Percentiles rank a stretch among this genome's conserved stretches.
phyloP scores from a whole-genome alignment of 768 basidiomycete genomes.

The Chalciporus piperatus region DNA sequence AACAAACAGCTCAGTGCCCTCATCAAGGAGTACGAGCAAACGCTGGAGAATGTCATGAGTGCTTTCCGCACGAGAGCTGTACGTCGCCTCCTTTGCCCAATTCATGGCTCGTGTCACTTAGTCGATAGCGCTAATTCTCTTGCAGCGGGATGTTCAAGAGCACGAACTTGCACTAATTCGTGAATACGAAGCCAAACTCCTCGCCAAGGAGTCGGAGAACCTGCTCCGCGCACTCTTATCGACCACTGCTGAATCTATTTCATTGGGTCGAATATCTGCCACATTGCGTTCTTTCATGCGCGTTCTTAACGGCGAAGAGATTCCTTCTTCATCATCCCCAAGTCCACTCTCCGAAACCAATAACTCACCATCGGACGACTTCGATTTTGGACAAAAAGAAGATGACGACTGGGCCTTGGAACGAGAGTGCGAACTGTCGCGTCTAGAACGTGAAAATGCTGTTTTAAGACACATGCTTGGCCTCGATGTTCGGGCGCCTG shows the following conservation, averaged over 20 bases:
- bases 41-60: slow-evolving; percentile 93
- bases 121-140: neutral
- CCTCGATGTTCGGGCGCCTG: slow-evolving; percentile 34
- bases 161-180: slow-evolving; percentile 86
- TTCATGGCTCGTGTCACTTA: neutral
- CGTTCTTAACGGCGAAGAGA: slow-evolving; percentile 64
- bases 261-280: slow-evolving; percentile 67
- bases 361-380: neutral
- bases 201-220: slow-evolving; percentile 68
- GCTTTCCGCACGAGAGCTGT: slow-evolving; percentile 88
- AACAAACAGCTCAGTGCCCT: slow-evolving; percentile 92
- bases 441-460: slow-evolving; percentile 86
- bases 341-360: slow-evolving; percentile 5
- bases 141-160: slow-evolving; percentile 87
- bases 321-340: slow-evolving; percentile 11
- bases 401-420: slow-evolving; percentile 80
- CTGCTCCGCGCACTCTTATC: slow-evolving; percentile 54
- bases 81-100: slow-evolving; percentile 34
- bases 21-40: slow-evolving; percentile 96
- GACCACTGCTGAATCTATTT: slow-evolving; percentile 64
- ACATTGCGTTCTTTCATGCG: slow-evolving; percentile 70
- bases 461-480: slow-evolving; percentile 73
- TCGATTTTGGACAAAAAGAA: slow-evolving; percentile 32
- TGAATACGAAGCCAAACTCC: slow-evolving; percentile 86
- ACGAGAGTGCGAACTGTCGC: slow-evolving; percentile 84